Evolutionary conservation across 495 filamentous ascomycete species (phyloP), one percentile per base, ranked within the genome.

Genomic region (Lasiosphaeris hirsuta): DNA sequence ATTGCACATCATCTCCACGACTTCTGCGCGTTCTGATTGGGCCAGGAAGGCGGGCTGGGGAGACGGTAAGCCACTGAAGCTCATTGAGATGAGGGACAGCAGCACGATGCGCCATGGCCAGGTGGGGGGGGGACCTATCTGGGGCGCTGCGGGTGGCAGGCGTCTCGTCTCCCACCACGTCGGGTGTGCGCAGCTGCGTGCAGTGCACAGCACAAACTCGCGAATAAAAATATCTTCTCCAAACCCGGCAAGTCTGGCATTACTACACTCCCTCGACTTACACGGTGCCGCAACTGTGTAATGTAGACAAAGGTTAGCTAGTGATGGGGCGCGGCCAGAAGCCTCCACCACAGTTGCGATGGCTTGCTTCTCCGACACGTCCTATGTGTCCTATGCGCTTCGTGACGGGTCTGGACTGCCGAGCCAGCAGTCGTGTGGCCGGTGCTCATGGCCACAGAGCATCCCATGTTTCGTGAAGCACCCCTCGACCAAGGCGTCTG

Each of bases 221-320:
- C 17, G 60, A 59, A 59, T 66, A 71, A 71, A 71, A 71, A 71
- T 71, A 71, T 63, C 59, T 60, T 46, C 49, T 43, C 43, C 36
- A 57, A 55, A 65, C 65, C 57, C 59, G 59, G 62, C 60, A 61
- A 30, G 23, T 5, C 23, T 30, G 23, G 23, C 2, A 30, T 30
- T 30, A 30, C 23, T 30, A 30, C 23, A 30, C 23, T 30, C 23
- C 23, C 23, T 30, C 23, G 5, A 30, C 23, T 2, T 2, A 30
- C 23, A 30, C 23, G 23, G 23, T 30, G 5, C 23, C 5, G 23
- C 23, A 5, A 30, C 23, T 30, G 23, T 30, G 23, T 30, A 30
- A 5, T 30, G 23, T 30, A 30, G 23, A 30, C 23, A 30, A 30
- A 30, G 23, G 23, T 30, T 30, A 30, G 23, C 23, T n/a, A n/a